Evolutionary conservation across 176 grass and related monocot species (phyloP), one percentile per base, ranked within the genome.

Genomic region (Carex littledalei): DNA sequence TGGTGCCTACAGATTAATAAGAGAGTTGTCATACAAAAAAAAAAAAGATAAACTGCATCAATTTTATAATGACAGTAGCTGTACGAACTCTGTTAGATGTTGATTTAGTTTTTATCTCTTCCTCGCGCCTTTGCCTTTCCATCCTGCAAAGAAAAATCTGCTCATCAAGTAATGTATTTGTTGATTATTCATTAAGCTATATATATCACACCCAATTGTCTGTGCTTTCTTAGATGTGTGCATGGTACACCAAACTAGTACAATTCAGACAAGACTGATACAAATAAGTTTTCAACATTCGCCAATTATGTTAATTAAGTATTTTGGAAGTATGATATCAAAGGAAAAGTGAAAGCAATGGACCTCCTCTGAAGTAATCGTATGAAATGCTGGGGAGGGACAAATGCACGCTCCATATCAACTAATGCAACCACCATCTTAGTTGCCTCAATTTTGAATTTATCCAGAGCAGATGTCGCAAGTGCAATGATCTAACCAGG

Each of bases 361-460:
- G 76, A 97, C 94, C 94, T 97, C 68, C 86, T 91, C 73, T 94
- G 94, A n/a, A 90, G 88, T 77, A 94, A 91, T 78, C 88, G 65
- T 21, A 97, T 94, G 89, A 97, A 97, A 55, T 94, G 88, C 17
- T 97, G 84, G 26, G 94, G 94, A 85, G 94, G 94, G 84, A 97
- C 89, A 35, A 92, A 94, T 60, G 89, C 91, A 73, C 88, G 91
- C 73, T 97, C 94, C 94, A 97, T 97, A 77, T 97, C 94, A 81
- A 97, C 90, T 77, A 97, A 86, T 61, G 94, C 89, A 90, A 89
- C 12, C 35, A 97, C 94, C 89, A 97, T 94, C 81, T 88, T 94
- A 83, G 79, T 91, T 31, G 94, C 91, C 84, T 97, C 91, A 79
- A 87, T 90, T 88, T 89, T 94, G 82, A 97, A 97, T 55, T 58